A percentile compares a stretch with the other conserved stretches of the same genome.
Conservation (phyloP, 2,329 filamentous ascomycete species). For the Colletotrichum shisoi region DNA sequence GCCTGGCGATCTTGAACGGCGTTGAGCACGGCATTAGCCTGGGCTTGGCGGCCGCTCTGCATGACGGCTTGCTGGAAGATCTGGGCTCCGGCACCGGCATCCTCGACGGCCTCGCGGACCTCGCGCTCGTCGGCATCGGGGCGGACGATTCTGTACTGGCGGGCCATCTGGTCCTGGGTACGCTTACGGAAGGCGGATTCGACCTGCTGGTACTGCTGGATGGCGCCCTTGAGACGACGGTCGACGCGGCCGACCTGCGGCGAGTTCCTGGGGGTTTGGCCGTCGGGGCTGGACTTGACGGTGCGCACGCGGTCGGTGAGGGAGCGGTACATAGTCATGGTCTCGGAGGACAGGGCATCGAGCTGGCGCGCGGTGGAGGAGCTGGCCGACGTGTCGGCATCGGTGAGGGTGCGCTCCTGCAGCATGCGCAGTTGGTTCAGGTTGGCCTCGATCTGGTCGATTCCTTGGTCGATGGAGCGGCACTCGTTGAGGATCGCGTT, state of each 20-base stretch:
- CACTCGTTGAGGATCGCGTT: constrained; percentile 87
- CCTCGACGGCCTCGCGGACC: constrained; percentile 78
- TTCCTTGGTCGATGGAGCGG: constrained; percentile 77
- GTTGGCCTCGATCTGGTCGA: constrained; percentile 76
- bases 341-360: constrained; percentile 76
- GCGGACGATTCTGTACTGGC: constrained; percentile 89
- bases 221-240: constrained; percentile 79
- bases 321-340: constrained; percentile 82
- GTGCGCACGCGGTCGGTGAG: constrained; percentile 80
- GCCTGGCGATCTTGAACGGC: constrained; percentile 85
- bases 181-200: constrained; percentile 83
- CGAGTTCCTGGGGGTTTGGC: constrained; percentile 74
- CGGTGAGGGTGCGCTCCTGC: constrained; percentile 75
- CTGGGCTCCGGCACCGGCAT: constrained; percentile 70
- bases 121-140: constrained; percentile 82
- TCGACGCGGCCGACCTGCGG: constrained; percentile 84
- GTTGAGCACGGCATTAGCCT: constrained; percentile 79
- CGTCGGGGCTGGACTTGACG: constrained; percentile 83
- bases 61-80: constrained; percentile 89
- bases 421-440: constrained; percentile 75
- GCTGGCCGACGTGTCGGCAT: constrained; percentile 74
- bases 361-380: constrained; percentile 74
- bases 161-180: constrained; percentile 81
- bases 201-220: constrained; percentile 80
- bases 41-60: constrained; percentile 79